These are phyloP conservation scores for Clitocybe nebularis DNA, from an alignment of 1,284 basidiomycete genomes.

Conservation along the genomic window DNA sequence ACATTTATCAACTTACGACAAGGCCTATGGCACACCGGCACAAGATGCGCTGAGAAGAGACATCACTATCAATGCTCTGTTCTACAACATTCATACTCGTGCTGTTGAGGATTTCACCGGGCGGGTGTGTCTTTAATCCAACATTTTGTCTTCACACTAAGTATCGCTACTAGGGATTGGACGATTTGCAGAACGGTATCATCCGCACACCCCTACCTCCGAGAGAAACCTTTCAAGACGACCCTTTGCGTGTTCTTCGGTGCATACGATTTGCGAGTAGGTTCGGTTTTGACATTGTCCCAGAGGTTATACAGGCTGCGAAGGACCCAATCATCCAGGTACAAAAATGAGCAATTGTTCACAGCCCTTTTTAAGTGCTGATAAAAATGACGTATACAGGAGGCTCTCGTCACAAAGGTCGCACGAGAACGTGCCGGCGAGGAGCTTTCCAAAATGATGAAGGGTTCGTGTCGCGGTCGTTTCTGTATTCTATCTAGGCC, in stretches of 20 bases:
- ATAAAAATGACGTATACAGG: conserved; percentile 50
- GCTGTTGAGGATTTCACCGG: conserved; percentile 87
- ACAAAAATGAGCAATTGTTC: conserved; percentile 7
- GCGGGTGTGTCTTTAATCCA: conserved; percentile 41
- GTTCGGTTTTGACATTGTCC: conserved; percentile 81
- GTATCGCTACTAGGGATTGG: conserved; percentile 57
- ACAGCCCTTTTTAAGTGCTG: no score
- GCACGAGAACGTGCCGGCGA: conserved; percentile 88
- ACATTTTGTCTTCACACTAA: background rate
- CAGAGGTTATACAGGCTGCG: conserved; percentile 66
- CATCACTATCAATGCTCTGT: conserved; percentile 93
- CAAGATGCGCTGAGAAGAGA: conserved; percentile 92
- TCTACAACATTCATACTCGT: conserved; percentile 94
- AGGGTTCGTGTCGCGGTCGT: conserved; percentile 42
- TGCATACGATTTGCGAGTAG: conserved; percentile 91
- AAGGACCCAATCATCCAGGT: conserved; percentile 72
- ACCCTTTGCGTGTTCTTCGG: conserved; percentile 89
- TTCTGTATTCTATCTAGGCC: conserved; percentile 1
- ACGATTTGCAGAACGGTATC: conserved; percentile 76
- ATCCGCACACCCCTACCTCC: conserved; percentile 91
- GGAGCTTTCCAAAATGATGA: conserved; percentile 89
- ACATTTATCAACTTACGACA: conserved; percentile 5
- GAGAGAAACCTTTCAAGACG: conserved; percentile 87
- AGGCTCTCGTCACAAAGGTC: conserved; percentile 74
- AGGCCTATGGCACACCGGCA: conserved; percentile 90